Conservation (phyloP, 257 asterid species). For the Penstemon eatonii region DNA sequence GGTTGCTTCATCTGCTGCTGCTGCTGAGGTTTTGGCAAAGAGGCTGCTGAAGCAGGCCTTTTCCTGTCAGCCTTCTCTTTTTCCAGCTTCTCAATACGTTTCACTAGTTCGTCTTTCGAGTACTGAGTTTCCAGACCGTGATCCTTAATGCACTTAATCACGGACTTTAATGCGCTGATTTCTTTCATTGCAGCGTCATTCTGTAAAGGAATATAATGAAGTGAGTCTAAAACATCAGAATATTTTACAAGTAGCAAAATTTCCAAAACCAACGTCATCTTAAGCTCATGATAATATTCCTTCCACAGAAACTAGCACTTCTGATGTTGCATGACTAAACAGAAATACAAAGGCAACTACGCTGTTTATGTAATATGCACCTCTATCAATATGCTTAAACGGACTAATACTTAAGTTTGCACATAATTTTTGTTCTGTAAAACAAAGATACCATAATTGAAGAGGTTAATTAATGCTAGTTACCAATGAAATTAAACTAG, state of each 20-base stretch:
- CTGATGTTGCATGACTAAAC: not conserved
- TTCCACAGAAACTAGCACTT: not conserved
- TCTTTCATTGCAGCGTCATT: conserved; percentile 56
- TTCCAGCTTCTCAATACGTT: conserved; percentile 50
- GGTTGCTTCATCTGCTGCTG: conserved; percentile 38
- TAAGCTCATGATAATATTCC: conserved; percentile 3
- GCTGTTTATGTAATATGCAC: not conserved
- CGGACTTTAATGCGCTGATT: conserved; percentile 53
- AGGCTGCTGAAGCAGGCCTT: conserved; percentile 33
- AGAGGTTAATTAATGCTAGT: not conserved
- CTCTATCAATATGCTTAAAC: not conserved
- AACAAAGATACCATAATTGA: not conserved
- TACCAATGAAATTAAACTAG: not conserved
- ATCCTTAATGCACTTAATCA: conserved; percentile 57
- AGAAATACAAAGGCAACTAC: not conserved
- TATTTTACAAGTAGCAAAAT: conserved; percentile 8
- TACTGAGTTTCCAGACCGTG: conserved; percentile 51
- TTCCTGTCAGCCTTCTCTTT: conserved; percentile 50
- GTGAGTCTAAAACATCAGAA: conserved; percentile 22
- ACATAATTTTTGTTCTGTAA: not conserved
- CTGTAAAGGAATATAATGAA: conserved; percentile 34
- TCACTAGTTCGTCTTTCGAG: conserved; percentile 45
- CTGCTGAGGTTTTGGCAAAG: conserved; percentile 35
- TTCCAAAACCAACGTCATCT: not conserved
- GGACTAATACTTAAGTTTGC: not conserved